These are phyloP conservation scores for Dactylonectria macrodidyma DNA, from an alignment of 2,329 filamentous ascomycete genomes.

Conservation along the genomic window DNA sequence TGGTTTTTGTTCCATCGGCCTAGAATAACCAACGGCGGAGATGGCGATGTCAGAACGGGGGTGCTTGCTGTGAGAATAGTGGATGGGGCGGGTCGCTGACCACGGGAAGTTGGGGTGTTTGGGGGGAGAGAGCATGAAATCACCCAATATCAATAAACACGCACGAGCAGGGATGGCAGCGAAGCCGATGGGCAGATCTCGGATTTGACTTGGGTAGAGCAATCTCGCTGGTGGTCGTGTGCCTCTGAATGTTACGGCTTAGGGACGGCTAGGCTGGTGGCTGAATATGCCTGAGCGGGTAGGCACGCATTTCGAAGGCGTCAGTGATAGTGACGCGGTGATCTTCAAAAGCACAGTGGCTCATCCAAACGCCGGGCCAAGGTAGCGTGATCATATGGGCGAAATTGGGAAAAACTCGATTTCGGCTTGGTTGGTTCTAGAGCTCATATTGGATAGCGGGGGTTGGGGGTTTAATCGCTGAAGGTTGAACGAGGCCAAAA, in stretches of 20 bases:
- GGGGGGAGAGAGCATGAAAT: constrained; percentile 35
- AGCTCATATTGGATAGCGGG: constrained; percentile 6
- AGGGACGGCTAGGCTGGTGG: constrained; percentile 3
- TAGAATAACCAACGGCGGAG: constrained; percentile 26
- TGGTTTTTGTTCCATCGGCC: constrained; percentile 35
- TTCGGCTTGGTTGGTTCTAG: constrained; percentile 15
- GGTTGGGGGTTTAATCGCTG: constrained; percentile 11
- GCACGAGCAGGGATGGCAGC: constrained; percentile 37
- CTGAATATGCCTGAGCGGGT: constrained; percentile 7
- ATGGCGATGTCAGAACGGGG: constrained; percentile 16
- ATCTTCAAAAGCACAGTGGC: constrained; percentile 19
- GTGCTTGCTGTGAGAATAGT: neutral
- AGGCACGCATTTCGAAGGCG: neutral
- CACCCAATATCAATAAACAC: constrained; percentile 39
- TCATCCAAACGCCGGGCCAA: neutral
- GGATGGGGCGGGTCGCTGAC: constrained; percentile 1
- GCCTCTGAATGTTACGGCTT: constrained; percentile 3
- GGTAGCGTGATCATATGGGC: constrained; percentile 5
- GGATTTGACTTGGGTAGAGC: constrained; percentile 35
- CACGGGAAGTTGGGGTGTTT: constrained; percentile 5
- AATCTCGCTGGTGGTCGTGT: constrained; percentile 28
- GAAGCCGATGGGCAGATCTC: constrained; percentile 44
- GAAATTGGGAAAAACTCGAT: neutral
- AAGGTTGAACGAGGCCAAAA: neutral
- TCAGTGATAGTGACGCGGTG: constrained; percentile 5